phyloP scores from a whole-genome alignment of 305 asterid genomes.

The Ajuga reptans region DNA sequence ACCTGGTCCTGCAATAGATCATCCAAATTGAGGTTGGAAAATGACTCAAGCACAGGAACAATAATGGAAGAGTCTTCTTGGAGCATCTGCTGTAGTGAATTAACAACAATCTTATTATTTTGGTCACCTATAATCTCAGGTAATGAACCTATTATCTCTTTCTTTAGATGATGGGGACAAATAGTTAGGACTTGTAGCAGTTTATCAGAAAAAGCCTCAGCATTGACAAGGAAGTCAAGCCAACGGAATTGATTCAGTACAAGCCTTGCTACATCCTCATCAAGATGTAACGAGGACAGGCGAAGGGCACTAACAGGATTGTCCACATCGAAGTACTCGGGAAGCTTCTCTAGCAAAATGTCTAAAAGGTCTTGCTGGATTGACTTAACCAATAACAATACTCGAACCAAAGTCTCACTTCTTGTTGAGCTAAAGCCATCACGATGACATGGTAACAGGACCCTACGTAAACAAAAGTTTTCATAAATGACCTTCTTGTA shows the following conservation, averaged over 20 bases:
- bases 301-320: conserved; percentile 28
- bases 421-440: conserved; percentile 47
- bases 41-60: conserved; percentile 69
- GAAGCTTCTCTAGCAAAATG: conserved; percentile 76
- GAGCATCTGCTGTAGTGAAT: conserved; percentile 72
- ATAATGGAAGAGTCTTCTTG: conserved; percentile 70
- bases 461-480: conserved; percentile 32
- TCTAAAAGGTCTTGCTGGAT: conserved; percentile 62
- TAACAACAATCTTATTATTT: conserved; percentile 49
- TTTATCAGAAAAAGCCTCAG: conserved; percentile 59
- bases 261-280: conserved; percentile 66
- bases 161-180: conserved; percentile 69
- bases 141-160: conserved; percentile 78
- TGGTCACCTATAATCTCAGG: conserved; percentile 77
- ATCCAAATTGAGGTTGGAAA: conserved; percentile 74
- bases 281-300: conserved; percentile 37
- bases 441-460: conserved; percentile 57
- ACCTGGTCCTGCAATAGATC: conserved; percentile 75
- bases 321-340: conserved; percentile 61
- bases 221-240: conserved; percentile 79
- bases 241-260: conserved; percentile 73
- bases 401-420: conserved; percentile 53
- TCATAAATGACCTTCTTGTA: conserved; percentile 5
- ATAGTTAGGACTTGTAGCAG: conserved; percentile 62
- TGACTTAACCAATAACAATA: conserved; percentile 52